Evolutionary conservation across 2,329 filamentous ascomycete species (phyloP).

Genomic region (Madurella mycetomatis): DNA sequence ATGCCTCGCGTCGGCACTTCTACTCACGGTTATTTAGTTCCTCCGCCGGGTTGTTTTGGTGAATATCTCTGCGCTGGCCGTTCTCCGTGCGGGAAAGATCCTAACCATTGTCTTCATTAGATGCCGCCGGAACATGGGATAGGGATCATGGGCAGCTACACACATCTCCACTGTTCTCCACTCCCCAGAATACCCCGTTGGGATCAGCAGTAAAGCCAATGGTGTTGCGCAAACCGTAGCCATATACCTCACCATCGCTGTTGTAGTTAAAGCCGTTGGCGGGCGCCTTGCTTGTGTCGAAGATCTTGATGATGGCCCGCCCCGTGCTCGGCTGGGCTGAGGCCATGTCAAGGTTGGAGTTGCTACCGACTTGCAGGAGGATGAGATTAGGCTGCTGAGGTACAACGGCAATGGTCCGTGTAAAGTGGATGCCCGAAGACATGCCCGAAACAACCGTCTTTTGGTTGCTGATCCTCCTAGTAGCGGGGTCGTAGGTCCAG

Average conservation of each 20-base stretch:
- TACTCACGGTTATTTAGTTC: constrained; percentile 56
- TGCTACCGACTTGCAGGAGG: constrained; percentile 37
- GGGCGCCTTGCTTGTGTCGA: constrained; percentile 36
- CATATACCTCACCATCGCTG: constrained; percentile 37
- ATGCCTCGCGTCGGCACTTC: no score
- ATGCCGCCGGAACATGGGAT: no score
- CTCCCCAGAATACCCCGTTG: constrained; percentile 45
- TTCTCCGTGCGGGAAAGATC: constrained; percentile 45
- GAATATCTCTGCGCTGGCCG: constrained; percentile 44
- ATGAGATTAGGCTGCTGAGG: constrained; percentile 35
- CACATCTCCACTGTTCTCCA: constrained; percentile 47
- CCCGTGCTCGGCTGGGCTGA: constrained; percentile 32
- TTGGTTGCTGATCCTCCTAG: constrained; percentile 42
- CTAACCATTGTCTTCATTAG: constrained; percentile 9
- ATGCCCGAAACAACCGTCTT: constrained; percentile 38
- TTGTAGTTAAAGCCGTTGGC: constrained; percentile 36
- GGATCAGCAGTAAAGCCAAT: constrained; percentile 55
- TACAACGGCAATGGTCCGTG: constrained; percentile 35
- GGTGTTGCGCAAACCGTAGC: constrained; percentile 53
- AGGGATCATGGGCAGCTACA: not conserved
- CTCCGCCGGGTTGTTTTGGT: constrained; percentile 59
- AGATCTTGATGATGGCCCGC: constrained; percentile 40
- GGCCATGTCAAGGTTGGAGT: constrained; percentile 37
- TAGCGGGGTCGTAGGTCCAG: constrained; percentile 52
- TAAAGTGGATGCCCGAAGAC: constrained; percentile 38